Evolutionary conservation across 768 basidiomycete species (phyloP).

Genomic region (Suillus sp.): DNA sequence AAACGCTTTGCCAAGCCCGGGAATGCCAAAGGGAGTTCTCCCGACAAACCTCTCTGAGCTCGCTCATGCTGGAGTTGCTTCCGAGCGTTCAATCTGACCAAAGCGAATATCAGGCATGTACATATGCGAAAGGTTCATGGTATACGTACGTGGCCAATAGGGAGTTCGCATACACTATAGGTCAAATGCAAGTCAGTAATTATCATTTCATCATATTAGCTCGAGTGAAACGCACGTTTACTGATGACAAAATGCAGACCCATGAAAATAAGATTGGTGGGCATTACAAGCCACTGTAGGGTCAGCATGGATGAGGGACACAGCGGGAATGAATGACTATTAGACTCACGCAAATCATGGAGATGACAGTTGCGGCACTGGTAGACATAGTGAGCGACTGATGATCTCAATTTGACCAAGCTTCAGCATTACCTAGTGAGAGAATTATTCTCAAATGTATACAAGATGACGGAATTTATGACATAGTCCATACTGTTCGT

Average conservation of each 20-base stretch:
- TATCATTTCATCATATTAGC: not conserved
- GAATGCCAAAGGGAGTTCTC: conserved; percentile 29
- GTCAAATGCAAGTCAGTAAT: not conserved
- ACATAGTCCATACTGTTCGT: conserved; percentile 45
- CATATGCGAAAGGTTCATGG: not conserved
- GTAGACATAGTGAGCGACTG: not conserved
- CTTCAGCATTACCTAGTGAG: conserved; percentile 42
- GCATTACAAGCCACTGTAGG: conserved; percentile 47
- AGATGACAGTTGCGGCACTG: conserved; percentile 44
- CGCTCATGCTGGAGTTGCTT: conserved; percentile 34
- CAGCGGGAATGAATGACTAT: not conserved
- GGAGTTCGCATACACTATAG: conserved; percentile 52
- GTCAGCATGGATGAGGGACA: not conserved
- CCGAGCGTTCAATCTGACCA: conserved; percentile 40
- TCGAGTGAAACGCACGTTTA: conserved; percentile 40
- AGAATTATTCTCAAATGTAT: conserved; percentile 55
- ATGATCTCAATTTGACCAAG: not conserved
- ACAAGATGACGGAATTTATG: conserved; percentile 49
- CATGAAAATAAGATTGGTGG: conserved; percentile 52
- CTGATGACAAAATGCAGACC: conserved; percentile 55
- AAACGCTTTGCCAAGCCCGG: conserved; percentile 28
- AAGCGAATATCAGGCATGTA: not conserved
- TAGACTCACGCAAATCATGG: conserved; percentile 44
- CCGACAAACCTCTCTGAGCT: conserved; percentile 29
- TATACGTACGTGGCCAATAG: conserved; percentile 43